Evolutionary conservation across 2,329 filamentous ascomycete species (phyloP).

Genomic region (Phyllosticta citriasiana): DNA sequence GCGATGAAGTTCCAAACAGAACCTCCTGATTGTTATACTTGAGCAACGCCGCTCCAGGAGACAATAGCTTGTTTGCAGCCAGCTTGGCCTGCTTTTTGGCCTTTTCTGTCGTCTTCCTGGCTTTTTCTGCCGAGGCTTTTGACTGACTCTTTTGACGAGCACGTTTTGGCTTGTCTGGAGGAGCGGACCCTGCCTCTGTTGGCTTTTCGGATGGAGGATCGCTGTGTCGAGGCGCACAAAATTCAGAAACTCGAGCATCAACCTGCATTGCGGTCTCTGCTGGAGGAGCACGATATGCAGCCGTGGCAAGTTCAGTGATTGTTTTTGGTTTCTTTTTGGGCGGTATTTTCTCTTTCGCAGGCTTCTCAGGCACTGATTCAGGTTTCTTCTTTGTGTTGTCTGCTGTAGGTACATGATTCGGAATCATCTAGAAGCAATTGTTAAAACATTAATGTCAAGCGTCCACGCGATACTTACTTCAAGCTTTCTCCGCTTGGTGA

Average conservation of each 20-base stretch:
- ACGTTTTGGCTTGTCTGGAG: constrained; percentile 12
- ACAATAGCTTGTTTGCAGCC: constrained; percentile 26
- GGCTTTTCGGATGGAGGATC: constrained; percentile 16
- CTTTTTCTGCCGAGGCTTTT: constrained; percentile 12
- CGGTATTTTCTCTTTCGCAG: constrained; percentile 18
- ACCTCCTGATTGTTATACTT: constrained; percentile 24
- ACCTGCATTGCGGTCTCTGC: constrained; percentile 17
- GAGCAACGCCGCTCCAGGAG: constrained; percentile 22
- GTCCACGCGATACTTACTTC: constrained; percentile 15
- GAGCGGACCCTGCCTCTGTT: neutral
- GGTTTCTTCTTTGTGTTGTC: neutral
- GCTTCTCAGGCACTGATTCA: neutral
- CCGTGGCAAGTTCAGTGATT: constrained; percentile 29
- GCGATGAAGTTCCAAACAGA: constrained; percentile 32
- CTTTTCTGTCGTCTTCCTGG: constrained; percentile 17
- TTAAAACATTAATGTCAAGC: neutral
- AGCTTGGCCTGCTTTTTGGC: constrained; percentile 18
- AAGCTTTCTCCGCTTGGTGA: constrained; percentile 21
- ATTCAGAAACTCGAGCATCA: constrained; percentile 11
- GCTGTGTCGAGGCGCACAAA: constrained; percentile 18
- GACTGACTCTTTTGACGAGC: constrained; percentile 7
- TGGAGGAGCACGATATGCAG: constrained; percentile 19
- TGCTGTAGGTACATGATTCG: neutral
- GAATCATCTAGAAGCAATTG: neutral
- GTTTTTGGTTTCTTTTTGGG: constrained; percentile 29